Evolutionary conservation across 2,329 filamentous ascomycete genomes (phyloP).

Genomic region (Neofusicoccum umdonicola): DNA sequence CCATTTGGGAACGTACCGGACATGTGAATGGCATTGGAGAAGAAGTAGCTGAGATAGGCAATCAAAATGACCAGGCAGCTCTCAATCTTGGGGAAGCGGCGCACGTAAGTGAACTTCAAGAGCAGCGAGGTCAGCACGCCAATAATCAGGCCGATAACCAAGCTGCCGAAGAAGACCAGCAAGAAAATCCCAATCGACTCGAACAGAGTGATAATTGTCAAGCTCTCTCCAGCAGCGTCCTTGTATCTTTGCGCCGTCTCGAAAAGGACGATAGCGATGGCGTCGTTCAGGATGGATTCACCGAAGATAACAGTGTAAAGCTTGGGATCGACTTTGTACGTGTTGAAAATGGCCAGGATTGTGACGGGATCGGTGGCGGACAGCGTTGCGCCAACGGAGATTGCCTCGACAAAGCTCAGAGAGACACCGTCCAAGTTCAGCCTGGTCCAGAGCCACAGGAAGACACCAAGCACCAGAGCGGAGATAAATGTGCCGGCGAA

Average conservation of each 20-base stretch:
- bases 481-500: conserved; percentile 97
- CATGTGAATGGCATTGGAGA: conserved; percentile 92
- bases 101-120: conserved; percentile 91
- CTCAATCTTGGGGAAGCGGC: conserved; percentile 92
- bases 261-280: conserved; percentile 96
- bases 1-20: conserved; percentile 65
- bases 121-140: conserved; percentile 83
- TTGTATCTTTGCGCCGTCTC: conserved; percentile 95
- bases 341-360: conserved; percentile 97
- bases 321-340: conserved; percentile 98
- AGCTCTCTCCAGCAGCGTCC: conserved; percentile 59
- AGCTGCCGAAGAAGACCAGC: conserved; percentile 90
- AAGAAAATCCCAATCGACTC: conserved; percentile 94
- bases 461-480: conserved; percentile 85
- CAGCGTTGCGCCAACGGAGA: conserved; percentile 92
- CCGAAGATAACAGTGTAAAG: conserved; percentile 98
- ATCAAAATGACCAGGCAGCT: conserved; percentile 92
- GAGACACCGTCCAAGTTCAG: conserved; percentile 81
- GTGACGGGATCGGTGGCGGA: conserved; percentile 97
- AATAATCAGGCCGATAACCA: conserved; percentile 83
- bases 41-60: conserved; percentile 95
- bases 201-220: conserved; percentile 79
- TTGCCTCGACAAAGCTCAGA: conserved; percentile 91
- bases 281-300: conserved; percentile 96
- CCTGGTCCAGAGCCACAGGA: conserved; percentile 84